Conservation (phyloP, 2,329 filamentous ascomycete species). For the Chaetomium sp. region DNA sequence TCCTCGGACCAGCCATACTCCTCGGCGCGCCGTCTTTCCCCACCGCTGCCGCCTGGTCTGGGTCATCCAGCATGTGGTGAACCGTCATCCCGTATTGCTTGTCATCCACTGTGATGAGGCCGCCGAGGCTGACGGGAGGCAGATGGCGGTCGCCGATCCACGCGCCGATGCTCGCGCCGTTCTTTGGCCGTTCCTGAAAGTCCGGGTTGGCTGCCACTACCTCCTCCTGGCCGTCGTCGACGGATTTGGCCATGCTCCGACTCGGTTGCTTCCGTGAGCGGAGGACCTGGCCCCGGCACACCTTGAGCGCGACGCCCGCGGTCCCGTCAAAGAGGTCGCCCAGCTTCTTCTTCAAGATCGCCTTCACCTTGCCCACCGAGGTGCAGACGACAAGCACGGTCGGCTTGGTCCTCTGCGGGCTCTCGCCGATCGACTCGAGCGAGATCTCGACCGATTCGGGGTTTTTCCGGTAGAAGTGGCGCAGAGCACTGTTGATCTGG, state of each 20-base stretch:
- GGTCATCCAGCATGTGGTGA: conserved; percentile 89
- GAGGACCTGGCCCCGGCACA: conserved; percentile 69
- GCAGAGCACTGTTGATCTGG: conserved; percentile 70
- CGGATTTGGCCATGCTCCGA: conserved; percentile 45
- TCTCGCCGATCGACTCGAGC: conserved; percentile 72
- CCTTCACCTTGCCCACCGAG: conserved; percentile 71
- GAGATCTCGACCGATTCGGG: conserved; percentile 78
- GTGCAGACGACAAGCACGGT: conserved; percentile 78
- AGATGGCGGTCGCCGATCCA: conserved; percentile 84
- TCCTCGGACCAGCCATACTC: conserved; percentile 45
- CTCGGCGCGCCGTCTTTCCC: conserved; percentile 31
- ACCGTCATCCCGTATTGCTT: conserved; percentile 92
- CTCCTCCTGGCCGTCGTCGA: conserved; percentile 47
- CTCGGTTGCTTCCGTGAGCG: conserved; percentile 56
- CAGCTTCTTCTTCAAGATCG: conserved; percentile 70
- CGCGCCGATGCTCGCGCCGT: conserved; percentile 90
- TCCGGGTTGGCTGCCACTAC: conserved; percentile 64
- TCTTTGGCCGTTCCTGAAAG: conserved; percentile 76
- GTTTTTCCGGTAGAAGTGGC: conserved; percentile 71
- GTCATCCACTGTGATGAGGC: conserved; percentile 81
- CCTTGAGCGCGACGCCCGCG: conserved; percentile 66
- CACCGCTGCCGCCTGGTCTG: conserved; percentile 44
- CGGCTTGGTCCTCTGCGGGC: conserved; percentile 64
- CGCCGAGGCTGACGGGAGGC: conserved; percentile 88
- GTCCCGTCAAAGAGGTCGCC: conserved; percentile 64